These are phyloP conservation scores for Thraustotheca clavata DNA, from an alignment of 352 stramenopile species.

Conservation along the genomic window DNA sequence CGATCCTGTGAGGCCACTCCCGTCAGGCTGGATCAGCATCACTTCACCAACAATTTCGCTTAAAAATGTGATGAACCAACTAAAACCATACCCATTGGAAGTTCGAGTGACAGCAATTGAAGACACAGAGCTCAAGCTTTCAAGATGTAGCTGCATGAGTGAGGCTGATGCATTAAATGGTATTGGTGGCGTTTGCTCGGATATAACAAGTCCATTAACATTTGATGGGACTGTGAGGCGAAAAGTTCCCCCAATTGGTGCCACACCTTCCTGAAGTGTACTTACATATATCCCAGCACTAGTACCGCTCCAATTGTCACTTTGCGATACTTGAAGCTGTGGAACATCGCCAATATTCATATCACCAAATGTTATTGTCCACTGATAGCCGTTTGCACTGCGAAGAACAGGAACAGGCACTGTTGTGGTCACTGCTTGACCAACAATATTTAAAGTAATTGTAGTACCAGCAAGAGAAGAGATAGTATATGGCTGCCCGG, in stretches of 20 bases:
- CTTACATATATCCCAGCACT: constrained; percentile 84
- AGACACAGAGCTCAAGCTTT: constrained; percentile 82
- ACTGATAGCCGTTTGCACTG: constrained; percentile 57
- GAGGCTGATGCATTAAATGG: constrained; percentile 78
- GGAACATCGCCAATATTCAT: constrained; percentile 76
- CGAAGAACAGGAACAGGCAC: constrained; percentile 55
- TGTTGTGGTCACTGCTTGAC: constrained; percentile 19
- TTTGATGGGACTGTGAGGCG: constrained; percentile 27
- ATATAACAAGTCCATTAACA: constrained; percentile 38
- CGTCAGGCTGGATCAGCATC: constrained; percentile 82
- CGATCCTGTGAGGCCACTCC: constrained; percentile 86
- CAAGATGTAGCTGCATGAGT: constrained; percentile 77
- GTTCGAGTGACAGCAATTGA: constrained; percentile 81
- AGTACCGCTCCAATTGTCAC: constrained; percentile 90
- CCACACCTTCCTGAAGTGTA: constrained; percentile 71
- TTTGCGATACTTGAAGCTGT: constrained; percentile 70
- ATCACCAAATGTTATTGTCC: constrained; percentile 67
- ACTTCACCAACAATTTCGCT: constrained; percentile 73
- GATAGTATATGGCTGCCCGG: constrained; percentile 35
- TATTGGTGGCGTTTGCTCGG: constrained; percentile 81
- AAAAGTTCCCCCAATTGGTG: constrained; percentile 91
- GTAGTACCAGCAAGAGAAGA: constrained; percentile 8
- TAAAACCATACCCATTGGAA: constrained; percentile 91
- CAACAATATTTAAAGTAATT: constrained; percentile 26
- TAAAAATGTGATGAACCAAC: constrained; percentile 93